Percentiles rank a stretch among this genome's conserved stretches.
phyloP scores from a whole-genome alignment of 805 yeast genomes.

The Metschnikowia hibisci region DNA sequence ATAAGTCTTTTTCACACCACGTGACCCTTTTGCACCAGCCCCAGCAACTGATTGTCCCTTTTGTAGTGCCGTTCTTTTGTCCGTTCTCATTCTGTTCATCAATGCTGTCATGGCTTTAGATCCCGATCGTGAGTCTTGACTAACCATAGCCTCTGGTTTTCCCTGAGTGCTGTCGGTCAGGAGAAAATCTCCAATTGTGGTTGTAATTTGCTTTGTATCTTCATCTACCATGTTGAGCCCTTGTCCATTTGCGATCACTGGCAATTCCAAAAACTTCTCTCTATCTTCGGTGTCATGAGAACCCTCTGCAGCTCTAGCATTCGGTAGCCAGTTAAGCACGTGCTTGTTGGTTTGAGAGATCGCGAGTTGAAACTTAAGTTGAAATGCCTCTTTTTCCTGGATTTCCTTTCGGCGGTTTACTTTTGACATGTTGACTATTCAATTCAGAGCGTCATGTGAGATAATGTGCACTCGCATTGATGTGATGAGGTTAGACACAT shows the following conservation, averaged over 20 bases:
- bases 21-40: background rate
- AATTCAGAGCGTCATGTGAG: background rate
- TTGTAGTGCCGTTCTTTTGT: conserved; percentile 14
- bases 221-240: conserved; percentile 24
- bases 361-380: conserved; percentile 43
- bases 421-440: conserved; percentile 15
- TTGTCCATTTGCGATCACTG: conserved; percentile 32
- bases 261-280: conserved; percentile 28
- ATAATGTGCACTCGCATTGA: background rate
- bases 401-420: conserved; percentile 39
- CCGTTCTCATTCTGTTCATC: conserved; percentile 33
- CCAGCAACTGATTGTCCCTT: conserved; percentile 5
- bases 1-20: background rate
- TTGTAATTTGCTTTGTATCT: background rate
- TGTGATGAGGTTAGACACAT: background rate
- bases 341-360: conserved; percentile 33
- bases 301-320: conserved; percentile 1
- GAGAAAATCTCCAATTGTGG: conserved; percentile 30
- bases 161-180: conserved; percentile 8
- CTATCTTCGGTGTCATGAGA: conserved; percentile 6
- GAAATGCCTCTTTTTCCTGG: conserved; percentile 44
- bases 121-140: conserved; percentile 13
- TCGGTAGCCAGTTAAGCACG: conserved; percentile 39
- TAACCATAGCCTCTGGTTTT: conserved; percentile 3
- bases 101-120: conserved; percentile 38